Conservation (phyloP, 345 rosid species). For the Populus ilicifolia region DNA sequence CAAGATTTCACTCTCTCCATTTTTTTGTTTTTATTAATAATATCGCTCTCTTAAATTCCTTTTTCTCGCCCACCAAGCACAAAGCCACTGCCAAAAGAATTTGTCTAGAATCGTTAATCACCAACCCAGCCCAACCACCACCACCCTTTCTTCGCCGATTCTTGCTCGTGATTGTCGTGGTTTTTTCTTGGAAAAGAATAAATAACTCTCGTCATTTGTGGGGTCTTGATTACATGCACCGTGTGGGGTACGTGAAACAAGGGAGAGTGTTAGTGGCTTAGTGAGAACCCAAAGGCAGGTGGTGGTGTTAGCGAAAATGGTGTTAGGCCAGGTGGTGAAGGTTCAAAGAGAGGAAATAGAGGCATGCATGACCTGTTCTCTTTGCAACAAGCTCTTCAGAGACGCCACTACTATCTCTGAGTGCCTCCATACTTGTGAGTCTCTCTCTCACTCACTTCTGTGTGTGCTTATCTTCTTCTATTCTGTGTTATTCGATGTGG, state of each 20-base stretch:
- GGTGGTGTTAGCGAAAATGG: conserved; percentile 7
- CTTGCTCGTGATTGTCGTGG: conserved; percentile 7
- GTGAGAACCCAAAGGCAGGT: background rate
- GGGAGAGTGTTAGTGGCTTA: too few relatives aligned
- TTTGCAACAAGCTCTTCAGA: conserved; percentile 37
- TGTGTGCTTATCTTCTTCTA: background rate
- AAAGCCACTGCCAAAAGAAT: background rate
- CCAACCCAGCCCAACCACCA: background rate
- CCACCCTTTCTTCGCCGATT: background rate
- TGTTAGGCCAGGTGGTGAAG: conserved; percentile 17
- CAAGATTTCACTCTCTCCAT: background rate
- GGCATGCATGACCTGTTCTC: conserved; percentile 47
- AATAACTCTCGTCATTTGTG: conserved; percentile 9
- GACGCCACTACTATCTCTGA: conserved; percentile 53
- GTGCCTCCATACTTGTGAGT: conserved; percentile 54
- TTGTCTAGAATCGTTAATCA: background rate
- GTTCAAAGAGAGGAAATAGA: conserved; percentile 24
- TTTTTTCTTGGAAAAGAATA: conserved; percentile 2
- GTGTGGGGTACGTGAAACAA: conserved; percentile 25
- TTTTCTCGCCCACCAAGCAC: conserved; percentile 24
- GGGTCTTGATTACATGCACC: conserved; percentile 30
- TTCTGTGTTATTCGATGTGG: background rate
- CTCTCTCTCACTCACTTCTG: background rate
- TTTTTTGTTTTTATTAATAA: background rate
- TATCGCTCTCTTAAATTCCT: background rate